phyloP scores from a whole-genome alignment of 208 protist genomes.

The Blastocrithidia nonstop region DNA sequence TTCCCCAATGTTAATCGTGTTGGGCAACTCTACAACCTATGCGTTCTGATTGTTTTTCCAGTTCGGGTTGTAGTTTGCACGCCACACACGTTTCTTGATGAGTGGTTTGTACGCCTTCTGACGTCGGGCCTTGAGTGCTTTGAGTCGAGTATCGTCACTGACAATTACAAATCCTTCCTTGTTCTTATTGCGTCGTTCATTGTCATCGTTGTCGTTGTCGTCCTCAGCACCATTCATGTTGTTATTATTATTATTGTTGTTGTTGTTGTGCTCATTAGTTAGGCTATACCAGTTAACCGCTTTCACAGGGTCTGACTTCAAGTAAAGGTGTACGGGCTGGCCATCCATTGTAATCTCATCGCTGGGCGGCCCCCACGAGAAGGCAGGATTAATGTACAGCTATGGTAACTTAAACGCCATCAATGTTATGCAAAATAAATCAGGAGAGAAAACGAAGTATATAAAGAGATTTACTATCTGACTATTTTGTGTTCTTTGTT shows the following conservation, averaged over 20 bases:
- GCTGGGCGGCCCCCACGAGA: constrained; percentile 68
- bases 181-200: not conserved
- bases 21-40: constrained; percentile 16
- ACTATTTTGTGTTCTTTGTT: not conserved
- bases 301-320: constrained; percentile 30
- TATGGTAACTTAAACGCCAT: constrained; percentile 72
- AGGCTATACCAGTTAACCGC: constrained; percentile 36
- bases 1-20: constrained; percentile 18
- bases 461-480: not conserved
- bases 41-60: constrained; percentile 20
- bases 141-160: constrained; percentile 8
- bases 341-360: constrained; percentile 54
- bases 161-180: constrained; percentile 1
- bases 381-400: constrained; percentile 48
- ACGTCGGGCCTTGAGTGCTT: constrained; percentile 3
- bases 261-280: constrained; percentile 4
- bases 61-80: constrained; percentile 5
- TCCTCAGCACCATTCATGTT: constrained; percentile 4
- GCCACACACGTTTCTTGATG: not conserved
- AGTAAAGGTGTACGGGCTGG: constrained; percentile 38
- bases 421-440: not conserved
- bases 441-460: not conserved
- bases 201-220: not conserved
- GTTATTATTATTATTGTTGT: no score
- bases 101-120: constrained; percentile 4